Base-by-base conservation (phyloP, 148 eudicot species). In the Beta vulgaris region DNA sequence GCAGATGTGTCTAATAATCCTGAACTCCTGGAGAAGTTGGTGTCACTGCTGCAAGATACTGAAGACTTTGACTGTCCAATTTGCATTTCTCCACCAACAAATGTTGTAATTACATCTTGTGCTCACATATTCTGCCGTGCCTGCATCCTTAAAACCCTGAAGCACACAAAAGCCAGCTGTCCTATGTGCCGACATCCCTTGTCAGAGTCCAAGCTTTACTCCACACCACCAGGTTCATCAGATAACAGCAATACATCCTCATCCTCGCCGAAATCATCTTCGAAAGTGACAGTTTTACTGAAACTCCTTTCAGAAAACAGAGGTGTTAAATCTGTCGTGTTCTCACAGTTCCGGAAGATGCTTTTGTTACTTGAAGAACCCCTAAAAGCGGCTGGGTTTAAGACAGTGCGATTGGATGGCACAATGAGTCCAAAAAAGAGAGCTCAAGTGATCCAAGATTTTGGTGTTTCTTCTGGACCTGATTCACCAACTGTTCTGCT, bases 51-150 rank as follows among this genome's bases (percentile, higher is more conserved):
- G 40, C 96, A 94, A 88, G 98, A 95, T 53, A 87, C 92, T 34
- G 97, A 92, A 68, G 97, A 92, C 69, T 84, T 95, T 35, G 97
- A 95, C 84, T 95, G 98, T 81, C 97, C 97, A 43, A 92, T 95
- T 72, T 95, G 98, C 74, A 90, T 92, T 16, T 86, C 88, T 78
- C 91, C 93, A 19, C 98, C 98, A n/a, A 82, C 88, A 2, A 81
- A 95, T 68, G 77, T 82, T 12, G 84, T 95, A 32, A 95, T 95
- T 28, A 95, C 98, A 12, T 66, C 83, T 32, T 95, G 98, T 80
- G 92, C 93, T n/a, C 98, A 95, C 64, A 87, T 95, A 65, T 92
- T 89, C 72, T 95, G 98, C 79, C 84, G 84, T 58, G 55, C 86
- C 63, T 95, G 98, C 93, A 95, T 95, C 69, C 71, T 87, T 12